phyloP scores from a whole-genome alignment of 164 flowering plant species.

The Dillenia suffruticosa region DNA sequence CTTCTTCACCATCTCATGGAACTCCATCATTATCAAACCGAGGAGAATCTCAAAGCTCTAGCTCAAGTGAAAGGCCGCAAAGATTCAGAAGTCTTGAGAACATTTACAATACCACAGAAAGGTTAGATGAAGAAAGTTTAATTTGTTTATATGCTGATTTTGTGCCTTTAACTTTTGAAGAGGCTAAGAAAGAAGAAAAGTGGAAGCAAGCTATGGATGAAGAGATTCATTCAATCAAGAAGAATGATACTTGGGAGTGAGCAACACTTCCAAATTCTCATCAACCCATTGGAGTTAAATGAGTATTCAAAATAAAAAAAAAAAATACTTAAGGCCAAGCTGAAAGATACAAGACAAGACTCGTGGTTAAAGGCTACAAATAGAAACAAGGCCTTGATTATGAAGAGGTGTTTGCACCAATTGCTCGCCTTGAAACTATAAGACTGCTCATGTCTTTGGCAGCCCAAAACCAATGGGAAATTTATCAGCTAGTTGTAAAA shows the following conservation, averaged over 20 bases:
- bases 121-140: background rate
- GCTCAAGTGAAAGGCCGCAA: no score
- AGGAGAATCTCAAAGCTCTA: no score
- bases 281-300: background rate
- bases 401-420: background rate
- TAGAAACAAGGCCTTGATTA: background rate
- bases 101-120: no score
- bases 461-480: background rate
- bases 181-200: background rate
- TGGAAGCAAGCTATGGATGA: background rate
- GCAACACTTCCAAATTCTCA: background rate
- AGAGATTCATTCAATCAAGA: background rate
- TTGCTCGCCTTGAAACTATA: background rate
- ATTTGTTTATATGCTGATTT: background rate
- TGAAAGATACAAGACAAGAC: background rate
- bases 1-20: no score
- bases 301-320: background rate
- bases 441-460: background rate
- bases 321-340: background rate
- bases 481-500: background rate
- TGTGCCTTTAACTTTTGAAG: background rate
- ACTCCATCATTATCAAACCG: no score
- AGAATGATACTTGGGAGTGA: background rate
- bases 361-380: background rate
- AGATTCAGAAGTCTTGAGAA: no score